Percentiles rank a stretch among this genome's conserved stretches.
Evolutionary conservation across 331 rosid species (phyloP).

Genomic region (Telfairia occidentalis): DNA sequence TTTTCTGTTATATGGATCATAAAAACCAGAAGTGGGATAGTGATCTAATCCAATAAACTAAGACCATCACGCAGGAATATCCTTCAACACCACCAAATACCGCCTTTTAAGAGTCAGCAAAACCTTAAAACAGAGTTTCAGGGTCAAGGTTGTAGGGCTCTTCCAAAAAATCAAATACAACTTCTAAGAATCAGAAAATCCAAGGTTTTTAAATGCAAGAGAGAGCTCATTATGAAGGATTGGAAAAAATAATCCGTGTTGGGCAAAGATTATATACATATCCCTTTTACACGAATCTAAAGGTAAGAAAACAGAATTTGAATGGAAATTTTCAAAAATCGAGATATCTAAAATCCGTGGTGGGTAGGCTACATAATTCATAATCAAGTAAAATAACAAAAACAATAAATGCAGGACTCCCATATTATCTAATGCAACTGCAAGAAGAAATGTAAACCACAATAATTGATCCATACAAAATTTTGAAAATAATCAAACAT

Average conservation of each 20-base stretch:
- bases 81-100: neutral
- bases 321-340: neutral
- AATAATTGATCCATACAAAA: conserved; percentile 6
- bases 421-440: neutral
- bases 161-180: neutral
- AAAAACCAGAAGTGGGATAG: too few species aligned
- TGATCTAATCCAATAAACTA: too few species aligned
- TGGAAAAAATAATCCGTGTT: neutral
- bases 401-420: neutral
- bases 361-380: neutral
- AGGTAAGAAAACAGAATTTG: neutral
- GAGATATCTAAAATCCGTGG: neutral
- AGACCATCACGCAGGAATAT: too few species aligned
- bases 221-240: neutral
- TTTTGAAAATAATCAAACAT: neutral
- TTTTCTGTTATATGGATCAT: too few species aligned
- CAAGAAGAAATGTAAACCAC: neutral
- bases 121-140: neutral
- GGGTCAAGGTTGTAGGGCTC: neutral
- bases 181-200: neutral
- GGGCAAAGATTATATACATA: neutral
- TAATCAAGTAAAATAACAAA: neutral
- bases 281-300: neutral
- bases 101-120: neutral
- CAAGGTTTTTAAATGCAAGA: neutral